phyloP scores from a whole-genome alignment of 805 yeast species.

The Komagataella ulmi region DNA sequence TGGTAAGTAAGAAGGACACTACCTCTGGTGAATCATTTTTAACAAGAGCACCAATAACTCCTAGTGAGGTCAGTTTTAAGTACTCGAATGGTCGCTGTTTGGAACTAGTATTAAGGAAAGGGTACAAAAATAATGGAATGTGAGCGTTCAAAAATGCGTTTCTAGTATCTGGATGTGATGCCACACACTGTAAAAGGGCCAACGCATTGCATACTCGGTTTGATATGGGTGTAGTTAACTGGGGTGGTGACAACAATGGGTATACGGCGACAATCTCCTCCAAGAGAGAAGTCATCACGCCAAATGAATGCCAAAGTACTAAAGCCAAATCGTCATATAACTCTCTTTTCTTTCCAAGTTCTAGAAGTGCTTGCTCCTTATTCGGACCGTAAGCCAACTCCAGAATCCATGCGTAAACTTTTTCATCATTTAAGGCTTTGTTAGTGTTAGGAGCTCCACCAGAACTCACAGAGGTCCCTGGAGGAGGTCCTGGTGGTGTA shows the following conservation, averaged over 20 bases:
- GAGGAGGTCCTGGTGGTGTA: slow-evolving; percentile 4
- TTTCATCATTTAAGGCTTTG: slow-evolving; percentile 57
- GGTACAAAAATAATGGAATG: slow-evolving; percentile 83
- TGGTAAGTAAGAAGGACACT: slow-evolving; percentile 79
- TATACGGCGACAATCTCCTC: slow-evolving; percentile 87
- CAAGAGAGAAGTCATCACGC: slow-evolving; percentile 84
- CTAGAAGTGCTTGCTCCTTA: slow-evolving; percentile 85
- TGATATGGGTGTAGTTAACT: slow-evolving; percentile 70
- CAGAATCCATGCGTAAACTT: slow-evolving; percentile 80
- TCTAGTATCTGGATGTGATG: slow-evolving; percentile 87
- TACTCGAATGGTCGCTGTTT: slow-evolving; percentile 91
- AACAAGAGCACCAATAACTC: slow-evolving; percentile 94
- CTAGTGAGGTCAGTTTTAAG: slow-evolving; percentile 80
- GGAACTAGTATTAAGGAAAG: slow-evolving; percentile 84
- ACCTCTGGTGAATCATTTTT: slow-evolving; percentile 95
- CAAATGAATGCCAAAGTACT: slow-evolving; percentile 91
- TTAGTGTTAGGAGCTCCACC: slow-evolving; percentile 6
- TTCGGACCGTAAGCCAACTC: slow-evolving; percentile 85
- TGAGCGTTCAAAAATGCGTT: slow-evolving; percentile 78
- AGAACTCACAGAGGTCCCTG: slow-evolving; percentile 3
- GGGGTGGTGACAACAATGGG: slow-evolving; percentile 81
- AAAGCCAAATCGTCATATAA: slow-evolving; percentile 88
- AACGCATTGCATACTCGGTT: slow-evolving; percentile 93
- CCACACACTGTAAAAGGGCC: slow-evolving; percentile 91
- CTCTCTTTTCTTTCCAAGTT: slow-evolving; percentile 87